Evolutionary conservation across 768 basidiomycete genomes (phyloP), one percentile per base, ranked within the genome.

Genomic region (Gymnopilus dilepis): DNA sequence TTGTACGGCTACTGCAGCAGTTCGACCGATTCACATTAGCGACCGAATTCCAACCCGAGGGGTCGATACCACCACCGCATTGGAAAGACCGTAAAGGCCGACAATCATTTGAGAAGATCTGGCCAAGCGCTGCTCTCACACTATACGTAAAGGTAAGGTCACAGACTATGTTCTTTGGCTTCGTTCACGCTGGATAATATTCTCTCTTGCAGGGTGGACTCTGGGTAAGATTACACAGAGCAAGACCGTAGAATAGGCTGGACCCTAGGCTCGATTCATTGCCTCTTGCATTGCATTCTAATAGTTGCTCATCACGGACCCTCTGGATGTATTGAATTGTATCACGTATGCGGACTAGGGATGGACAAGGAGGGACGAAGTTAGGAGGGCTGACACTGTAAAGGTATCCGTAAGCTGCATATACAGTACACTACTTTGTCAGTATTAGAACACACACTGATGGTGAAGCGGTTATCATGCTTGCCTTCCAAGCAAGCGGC

Each of bases 391-490:
- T n/a, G n/a, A n/a, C n/a, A n/a, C n/a, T n/a, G n/a, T n/a, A n/a
- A n/a, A n/a, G n/a, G n/a, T n/a, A n/a, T n/a, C n/a, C n/a, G n/a
- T n/a, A n/a, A n/a, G n/a, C n/a, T n/a, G n/a, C n/a, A 5, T 24
- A 19, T 11, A 3, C 33, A 30, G 26, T 31, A 30, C n/a, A 8
- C 24, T 13, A 28, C 2, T 2, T 12, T 34, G 33, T 6, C 33
- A 34, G 6, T n/a, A n/a, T 12, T 21, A 3, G 33, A 11, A 53
- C 33, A 11, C 5, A 68, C 74, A 73, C 79, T 78, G 79, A 88
- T 91, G 89, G 90, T 91, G 90, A 91, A 91, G 87, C 82, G 89
- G 90, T 90, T 91, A 91, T 90, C 89, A 91, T 91, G 88, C 90
- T 90, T 90, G 89, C 88, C 89, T 90, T 90, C 89, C 89, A 90